Evolutionary conservation across 2,329 filamentous ascomycete species (phyloP), one percentile per base, ranked within the genome.

Genomic region (Pezicula rhizophila): DNA sequence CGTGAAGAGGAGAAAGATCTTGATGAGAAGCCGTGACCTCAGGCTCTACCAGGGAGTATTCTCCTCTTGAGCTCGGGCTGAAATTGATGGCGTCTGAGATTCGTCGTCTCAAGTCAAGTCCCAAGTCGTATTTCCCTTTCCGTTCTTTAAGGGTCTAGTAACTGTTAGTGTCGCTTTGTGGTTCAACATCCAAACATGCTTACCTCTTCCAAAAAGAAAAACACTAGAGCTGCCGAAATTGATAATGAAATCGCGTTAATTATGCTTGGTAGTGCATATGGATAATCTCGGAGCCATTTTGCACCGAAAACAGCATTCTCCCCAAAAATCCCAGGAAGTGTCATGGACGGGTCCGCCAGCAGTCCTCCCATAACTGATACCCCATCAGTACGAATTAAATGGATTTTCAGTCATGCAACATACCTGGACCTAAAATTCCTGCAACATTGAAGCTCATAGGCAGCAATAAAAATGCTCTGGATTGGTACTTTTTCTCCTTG

Each of bases 401-500:
- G 47, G 25, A n/a, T 14, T 23, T 42, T 11, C 25, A 20, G 15
- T 45, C 17, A 11, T 18, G 18, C 7, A 14, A 35, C 51, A 14
- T 52, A 90, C 78, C 63, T 89, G 90, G 38, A 82, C 65, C 54
- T 20, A 71, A 63, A 60, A 66, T 65, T 1, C 66, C 62, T 1
- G 73, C 75, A 42, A 77, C 68, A 55, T 88, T 89, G 63, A 87
- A 87, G 31, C 82, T 85, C 74, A 88, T 83, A 4, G 69, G 70
- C 47, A 72, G 52, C 23, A 72, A 58, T 20, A 70, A 55, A 43
- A 70, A 71, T 2, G 69, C 68, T 47, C 66, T 64, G 6, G 69
- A 67, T 55, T 68, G 70, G 53, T 66, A 84, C 69, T 77, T 83
- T 64, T 84, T 85, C 66, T 87, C 84, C 45, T 75, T 74, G 37